A percentile compares a stretch with the other conserved stretches of the same genome.
Evolutionary conservation across 495 filamentous ascomycete genomes (phyloP).

Genomic region (Daldinia bambusicola): DNA sequence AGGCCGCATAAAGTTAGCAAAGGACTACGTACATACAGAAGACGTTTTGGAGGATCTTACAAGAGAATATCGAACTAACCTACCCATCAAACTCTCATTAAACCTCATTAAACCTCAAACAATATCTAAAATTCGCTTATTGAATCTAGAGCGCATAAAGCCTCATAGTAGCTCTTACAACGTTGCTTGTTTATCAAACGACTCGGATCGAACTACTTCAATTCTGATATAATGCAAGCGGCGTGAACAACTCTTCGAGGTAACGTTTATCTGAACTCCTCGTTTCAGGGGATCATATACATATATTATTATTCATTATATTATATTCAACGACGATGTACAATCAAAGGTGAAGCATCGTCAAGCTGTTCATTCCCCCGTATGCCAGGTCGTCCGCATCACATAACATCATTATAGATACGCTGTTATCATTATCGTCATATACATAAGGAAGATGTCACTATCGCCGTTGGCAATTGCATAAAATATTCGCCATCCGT

Average conservation of each 20-base stretch:
- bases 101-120: slow-evolving; percentile 5
- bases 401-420: neutral
- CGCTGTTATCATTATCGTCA: too few relatives aligned
- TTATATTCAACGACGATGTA: neutral
- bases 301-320: too few relatives aligned
- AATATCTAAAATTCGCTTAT: slow-evolving; percentile 8
- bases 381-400: neutral
- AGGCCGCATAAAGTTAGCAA: neutral
- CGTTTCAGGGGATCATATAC: slow-evolving; percentile 10
- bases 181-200: slow-evolving; percentile 17
- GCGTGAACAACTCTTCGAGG: slow-evolving; percentile 8
- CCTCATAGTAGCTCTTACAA: slow-evolving; percentile 27
- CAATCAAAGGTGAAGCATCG: neutral
- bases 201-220: slow-evolving; percentile 9
- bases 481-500: slow-evolving; percentile 23
- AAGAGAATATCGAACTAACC: neutral
- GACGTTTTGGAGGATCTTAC: slow-evolving; percentile 2
- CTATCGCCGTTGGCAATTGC: slow-evolving; percentile 15
- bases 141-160: neutral
- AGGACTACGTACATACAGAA: neutral
- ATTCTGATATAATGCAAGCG: slow-evolving; percentile 13
- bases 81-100: neutral
- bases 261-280: slow-evolving; percentile 11
- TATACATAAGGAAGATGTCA: neutral
- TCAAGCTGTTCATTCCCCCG: slow-evolving; percentile 12